Evolutionary conservation across 169 alveolate genomes (phyloP), one percentile per base, ranked within the genome.

Genomic region (Theileria sp.): DNA sequence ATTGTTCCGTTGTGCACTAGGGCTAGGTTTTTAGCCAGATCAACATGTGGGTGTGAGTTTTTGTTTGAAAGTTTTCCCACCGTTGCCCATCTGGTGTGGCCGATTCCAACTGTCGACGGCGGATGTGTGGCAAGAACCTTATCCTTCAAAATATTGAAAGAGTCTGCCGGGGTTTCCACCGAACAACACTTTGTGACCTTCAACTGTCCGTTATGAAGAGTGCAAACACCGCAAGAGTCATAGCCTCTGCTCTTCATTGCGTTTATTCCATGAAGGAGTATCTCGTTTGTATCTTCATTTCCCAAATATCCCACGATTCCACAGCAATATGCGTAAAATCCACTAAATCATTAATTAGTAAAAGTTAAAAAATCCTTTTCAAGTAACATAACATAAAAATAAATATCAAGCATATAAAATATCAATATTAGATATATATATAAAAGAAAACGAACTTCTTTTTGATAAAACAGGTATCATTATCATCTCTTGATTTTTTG

Each of bases 41-140:
- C 99, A 64, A 83, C 87, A 88, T 98, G 99, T 21, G 99, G 99
- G 88, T 98, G 99, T 30, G 99, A 98, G 86, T 97, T 97, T 34
- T 85, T 88, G 76, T 97, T 99, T 2, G 98, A 96, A 72, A 95
- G 96, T 6, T 96, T 95, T 21, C 99, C 99, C 89, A 96, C 98
- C 0, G 99, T 98, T 0, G 99, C 99, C 99, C 99, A 98, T 51
- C 99, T 87, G 34, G 99, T 98, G 87, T 98, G 99, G 10, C 98
- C 99, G 49, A 98, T 97, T 17, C 99, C 99, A 7, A 96, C 91
- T 72, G 69, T 84, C 78, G 93, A 89, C 70, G 89, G 86, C 65
- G 70, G 75, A 86, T 97, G 98, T 44, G 89, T 85, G 36, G 83
- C 68, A 32, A 80, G 70, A 32, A 93, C 79, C 56, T 91, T 92